Conservation (phyloP, 441 rosid species). For the Eruca vesicaria region DNA sequence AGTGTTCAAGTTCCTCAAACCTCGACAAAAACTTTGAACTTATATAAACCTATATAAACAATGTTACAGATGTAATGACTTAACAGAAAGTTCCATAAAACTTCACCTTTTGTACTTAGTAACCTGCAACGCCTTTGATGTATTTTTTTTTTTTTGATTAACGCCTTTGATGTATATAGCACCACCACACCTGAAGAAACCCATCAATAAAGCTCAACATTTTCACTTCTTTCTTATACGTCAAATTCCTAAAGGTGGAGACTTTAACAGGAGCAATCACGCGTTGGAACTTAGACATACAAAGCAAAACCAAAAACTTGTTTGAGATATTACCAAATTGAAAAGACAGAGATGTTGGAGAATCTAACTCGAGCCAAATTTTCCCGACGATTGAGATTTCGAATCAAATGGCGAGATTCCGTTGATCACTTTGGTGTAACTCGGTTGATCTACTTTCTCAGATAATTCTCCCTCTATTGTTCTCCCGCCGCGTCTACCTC, state of each 20-base stretch:
- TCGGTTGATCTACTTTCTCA: slow-evolving; percentile 67
- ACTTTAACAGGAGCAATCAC: not conserved
- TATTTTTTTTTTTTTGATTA: too few relatives aligned
- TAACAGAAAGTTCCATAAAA: not conserved
- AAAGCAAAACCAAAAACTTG: not conserved
- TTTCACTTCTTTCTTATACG: not conserved
- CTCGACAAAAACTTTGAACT: slow-evolving; percentile 80
- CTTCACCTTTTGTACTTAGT: slow-evolving; percentile 80
- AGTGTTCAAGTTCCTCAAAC: slow-evolving; percentile 38
- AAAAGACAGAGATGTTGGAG: too few relatives aligned
- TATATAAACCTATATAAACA: slow-evolving; percentile 63
- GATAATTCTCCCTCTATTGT: slow-evolving; percentile 71
- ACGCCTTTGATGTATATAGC: slow-evolving; percentile 89
- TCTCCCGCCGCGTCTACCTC: slow-evolving; percentile 95
- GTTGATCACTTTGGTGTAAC: slow-evolving; percentile 69
- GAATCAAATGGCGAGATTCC: slow-evolving; percentile 62
- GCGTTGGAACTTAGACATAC: not conserved
- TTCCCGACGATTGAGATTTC: slow-evolving; percentile 65
- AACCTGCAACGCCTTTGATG: slow-evolving; percentile 89
- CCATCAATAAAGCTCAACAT: slow-evolving; percentile 14
- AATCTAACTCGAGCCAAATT: slow-evolving; percentile 44
- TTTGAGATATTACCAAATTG: too few relatives aligned
- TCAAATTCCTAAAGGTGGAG: not conserved
- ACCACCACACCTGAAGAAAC: slow-evolving; percentile 84
- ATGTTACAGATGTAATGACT: not conserved